Conservation (phyloP, 805 yeast genomes). For the Babjeviella inositovora region DNA sequence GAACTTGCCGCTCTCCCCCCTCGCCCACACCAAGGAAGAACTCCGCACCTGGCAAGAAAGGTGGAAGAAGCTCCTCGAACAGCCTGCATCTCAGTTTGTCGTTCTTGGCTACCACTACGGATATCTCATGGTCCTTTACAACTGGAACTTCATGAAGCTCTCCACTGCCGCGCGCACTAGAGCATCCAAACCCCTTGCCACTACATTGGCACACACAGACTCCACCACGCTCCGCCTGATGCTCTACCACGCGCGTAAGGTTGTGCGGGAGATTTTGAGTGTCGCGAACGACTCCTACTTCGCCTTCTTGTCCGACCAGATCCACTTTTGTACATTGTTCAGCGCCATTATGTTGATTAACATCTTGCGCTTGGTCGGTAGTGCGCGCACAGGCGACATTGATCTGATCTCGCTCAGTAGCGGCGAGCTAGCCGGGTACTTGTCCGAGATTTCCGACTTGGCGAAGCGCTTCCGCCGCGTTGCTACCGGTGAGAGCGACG, state of each 20-base stretch:
- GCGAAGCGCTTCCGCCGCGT: slow-evolving; percentile 4
- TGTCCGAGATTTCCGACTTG: slow-evolving; percentile 3
- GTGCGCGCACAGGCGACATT: slow-evolving; percentile 2
- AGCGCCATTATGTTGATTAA: slow-evolving; percentile 19
- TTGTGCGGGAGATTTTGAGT: slow-evolving; percentile 20
- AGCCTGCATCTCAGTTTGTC: slow-evolving; percentile 60
- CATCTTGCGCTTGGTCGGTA: slow-evolving; percentile 5
- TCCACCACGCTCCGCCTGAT: slow-evolving; percentile 12
- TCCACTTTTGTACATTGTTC: slow-evolving; percentile 35
- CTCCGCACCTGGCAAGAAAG: slow-evolving; percentile 46
- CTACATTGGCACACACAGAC: slow-evolving; percentile 3
- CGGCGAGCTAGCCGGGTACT: slow-evolving; percentile 4
- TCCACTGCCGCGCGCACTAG: background rate
- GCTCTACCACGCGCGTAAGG: slow-evolving; percentile 20
- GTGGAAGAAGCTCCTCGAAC: slow-evolving; percentile 56
- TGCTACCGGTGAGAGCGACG: slow-evolving; percentile 4
- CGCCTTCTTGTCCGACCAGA: slow-evolving; percentile 57
- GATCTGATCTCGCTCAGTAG: slow-evolving; percentile 3
- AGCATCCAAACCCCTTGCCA: background rate
- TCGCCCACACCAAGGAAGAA: slow-evolving; percentile 21
- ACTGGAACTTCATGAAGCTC: slow-evolving; percentile 10
- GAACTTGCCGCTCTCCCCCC: too few relatives aligned
- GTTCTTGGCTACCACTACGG: slow-evolving; percentile 57
- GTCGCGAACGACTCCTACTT: slow-evolving; percentile 38
- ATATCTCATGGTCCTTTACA: slow-evolving; percentile 29